Base-by-base conservation (phyloP, 208 protist genomes). In the Trypanosoma avium region DNA sequence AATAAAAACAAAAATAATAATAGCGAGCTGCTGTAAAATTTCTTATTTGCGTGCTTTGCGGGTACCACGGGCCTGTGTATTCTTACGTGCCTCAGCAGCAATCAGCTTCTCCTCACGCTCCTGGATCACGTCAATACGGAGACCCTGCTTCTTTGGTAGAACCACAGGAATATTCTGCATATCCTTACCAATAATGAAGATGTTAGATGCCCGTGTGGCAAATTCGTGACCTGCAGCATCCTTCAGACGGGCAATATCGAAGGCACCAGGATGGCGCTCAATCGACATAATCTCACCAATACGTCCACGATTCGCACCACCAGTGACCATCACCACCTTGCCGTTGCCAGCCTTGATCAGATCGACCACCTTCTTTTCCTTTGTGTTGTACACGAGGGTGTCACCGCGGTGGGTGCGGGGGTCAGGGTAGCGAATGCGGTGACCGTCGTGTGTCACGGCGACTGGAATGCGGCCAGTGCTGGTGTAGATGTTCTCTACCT, bases 341-440 rank as follows among this genome's bases (percentile, higher is more conserved):
- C 97, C 97, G 40, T 81, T 50, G 24, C 90, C 81, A 74, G 83
- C 91, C 89, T 95, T 94, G 65, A 92, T 77, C 70, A 97, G 78
- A 57, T 98, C 90, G 26, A 86, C 55, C 62, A 97, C 80, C 80
- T 99, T 98, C 74, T 92, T 91, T 40, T 93, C 97, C 62, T 95
- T 91, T 38, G 99, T 32, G 77, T 99, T 91, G 71, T 99, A 79
- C 81, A 99, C 97, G 73, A 99, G 82, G 43, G 98, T 98, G 88
- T 99, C 99, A 69, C 96, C 95, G 53, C 89, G 84, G 57, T 93
- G 85, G 72, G 99, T 95, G 59, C 82, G 70, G 72, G 98, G 97
- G 77, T 99, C 95, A 50, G 98, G 97, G 88, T 99, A 99, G 77
- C 98, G 96, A 77, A 99, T 98, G 73, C 98, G 99, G 81, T 99